Conservation (phyloP, 1,139 yeast species). For the Suhomyces coccinellae region DNA sequence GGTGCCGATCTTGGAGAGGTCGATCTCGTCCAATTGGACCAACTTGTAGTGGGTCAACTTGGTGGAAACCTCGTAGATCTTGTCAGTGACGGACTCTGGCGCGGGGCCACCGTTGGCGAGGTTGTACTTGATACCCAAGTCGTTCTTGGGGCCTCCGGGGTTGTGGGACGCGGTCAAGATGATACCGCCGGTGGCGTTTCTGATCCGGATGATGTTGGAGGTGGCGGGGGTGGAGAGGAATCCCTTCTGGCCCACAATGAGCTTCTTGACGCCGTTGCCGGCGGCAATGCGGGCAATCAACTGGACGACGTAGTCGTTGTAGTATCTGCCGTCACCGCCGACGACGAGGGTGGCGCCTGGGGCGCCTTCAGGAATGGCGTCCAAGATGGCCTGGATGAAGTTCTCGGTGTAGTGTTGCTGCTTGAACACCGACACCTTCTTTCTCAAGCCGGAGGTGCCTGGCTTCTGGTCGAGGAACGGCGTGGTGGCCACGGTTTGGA, state of each 20-base stretch:
- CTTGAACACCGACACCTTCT: conserved; percentile 83
- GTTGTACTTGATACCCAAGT: conserved; percentile 94
- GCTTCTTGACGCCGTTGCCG: conserved; percentile 84
- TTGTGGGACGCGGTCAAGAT: conserved; percentile 96
- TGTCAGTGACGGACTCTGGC: conserved; percentile 92
- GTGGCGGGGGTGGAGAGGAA: conserved; percentile 95
- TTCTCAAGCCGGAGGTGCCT: conserved; percentile 95
- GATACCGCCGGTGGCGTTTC: conserved; percentile 79
- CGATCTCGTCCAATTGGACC: conserved; percentile 59
- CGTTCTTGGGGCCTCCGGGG: conserved; percentile 97
- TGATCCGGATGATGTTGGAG: conserved; percentile 81
- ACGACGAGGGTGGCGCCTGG: conserved; percentile 75
- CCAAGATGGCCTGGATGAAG: conserved; percentile 83
- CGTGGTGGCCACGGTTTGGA: conserved; percentile 52
- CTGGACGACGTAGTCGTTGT: conserved; percentile 79
- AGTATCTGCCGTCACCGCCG: conserved; percentile 97
- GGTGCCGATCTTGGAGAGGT: conserved; percentile 59
- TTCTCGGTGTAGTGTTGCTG: conserved; percentile 86
- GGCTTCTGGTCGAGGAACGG: conserved; percentile 93
- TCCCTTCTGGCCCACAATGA: conserved; percentile 86
- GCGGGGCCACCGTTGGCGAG: conserved; percentile 98
- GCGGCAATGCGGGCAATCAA: conserved; percentile 81
- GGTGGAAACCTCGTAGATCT: conserved; percentile 73
- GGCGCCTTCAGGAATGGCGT: conserved; percentile 88
- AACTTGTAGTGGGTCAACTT: conserved; percentile 57